A percentile compares a stretch with the other conserved stretches of the same genome.
These are phyloP conservation scores for Penicillium sp. DNA, from an alignment of 2,329 filamentous ascomycete genomes.

Conservation along the genomic window DNA sequence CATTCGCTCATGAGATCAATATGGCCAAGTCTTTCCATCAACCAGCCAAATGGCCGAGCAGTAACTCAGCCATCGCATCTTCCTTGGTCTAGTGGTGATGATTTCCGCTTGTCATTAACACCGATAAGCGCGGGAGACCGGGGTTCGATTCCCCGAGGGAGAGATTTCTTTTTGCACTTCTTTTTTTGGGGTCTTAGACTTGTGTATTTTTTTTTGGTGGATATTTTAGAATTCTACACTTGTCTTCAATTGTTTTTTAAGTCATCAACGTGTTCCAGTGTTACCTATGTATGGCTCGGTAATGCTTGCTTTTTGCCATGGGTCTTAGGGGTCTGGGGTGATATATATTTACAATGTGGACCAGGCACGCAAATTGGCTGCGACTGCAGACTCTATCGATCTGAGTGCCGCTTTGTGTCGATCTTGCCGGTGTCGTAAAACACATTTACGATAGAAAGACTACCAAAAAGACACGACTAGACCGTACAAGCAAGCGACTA, in stretches of 20 bases:
- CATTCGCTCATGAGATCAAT: not conserved
- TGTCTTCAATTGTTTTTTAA: too few relatives aligned
- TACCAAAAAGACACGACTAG: too few relatives aligned
- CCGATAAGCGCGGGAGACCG: conserved; percentile 36
- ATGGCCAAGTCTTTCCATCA: not conserved
- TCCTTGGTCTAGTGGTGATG: conserved; percentile 41
- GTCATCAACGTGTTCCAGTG: too few relatives aligned
- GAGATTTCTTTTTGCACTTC: conserved; percentile 10
- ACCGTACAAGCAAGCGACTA: too few relatives aligned
- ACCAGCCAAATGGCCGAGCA: conserved; percentile 26
- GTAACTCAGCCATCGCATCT: conserved; percentile 22
- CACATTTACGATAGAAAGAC: too few relatives aligned
- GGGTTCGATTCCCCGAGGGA: conserved; percentile 34
- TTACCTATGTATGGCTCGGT: too few relatives aligned
- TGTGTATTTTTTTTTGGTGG: too few relatives aligned
- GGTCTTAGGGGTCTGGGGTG: too few relatives aligned
- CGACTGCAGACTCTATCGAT: not conserved
- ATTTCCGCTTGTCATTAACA: conserved; percentile 39
- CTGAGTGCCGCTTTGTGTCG: conserved; percentile 6
- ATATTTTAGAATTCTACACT: too few relatives aligned
- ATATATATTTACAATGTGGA: not conserved
- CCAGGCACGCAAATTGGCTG: not conserved
- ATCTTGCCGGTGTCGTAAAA: conserved; percentile 2
- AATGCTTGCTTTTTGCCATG: too few relatives aligned
- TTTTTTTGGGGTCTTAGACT: not conserved